A percentile compares a stretch with the other conserved stretches of the same genome.
Conservation (phyloP, 164 flowering plant species). For the Magnolia sinica region DNA sequence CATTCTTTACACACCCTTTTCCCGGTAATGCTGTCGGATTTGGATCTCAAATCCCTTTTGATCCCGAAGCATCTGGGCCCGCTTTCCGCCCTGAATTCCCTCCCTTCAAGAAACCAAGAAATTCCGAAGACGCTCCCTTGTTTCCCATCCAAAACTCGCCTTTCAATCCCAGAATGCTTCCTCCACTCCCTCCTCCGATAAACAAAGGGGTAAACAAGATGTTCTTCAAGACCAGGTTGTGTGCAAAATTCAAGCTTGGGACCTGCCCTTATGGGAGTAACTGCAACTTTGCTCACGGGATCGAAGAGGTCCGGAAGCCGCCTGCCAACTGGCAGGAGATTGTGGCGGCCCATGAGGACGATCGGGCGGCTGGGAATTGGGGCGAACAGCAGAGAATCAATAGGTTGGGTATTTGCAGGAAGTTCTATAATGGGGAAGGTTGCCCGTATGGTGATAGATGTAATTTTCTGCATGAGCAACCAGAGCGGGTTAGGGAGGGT, state of each 20-base stretch:
- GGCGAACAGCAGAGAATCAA: conserved; percentile 67
- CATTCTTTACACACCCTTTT: neutral
- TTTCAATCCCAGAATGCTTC: conserved; percentile 25
- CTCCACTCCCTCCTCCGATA: conserved; percentile 23
- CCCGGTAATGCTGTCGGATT: neutral
- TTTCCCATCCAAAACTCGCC: conserved; percentile 8
- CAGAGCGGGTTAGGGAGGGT: conserved; percentile 60
- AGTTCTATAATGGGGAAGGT: conserved; percentile 72
- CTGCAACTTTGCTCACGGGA: conserved; percentile 89
- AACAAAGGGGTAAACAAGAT: conserved; percentile 48
- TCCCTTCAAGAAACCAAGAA: conserved; percentile 50
- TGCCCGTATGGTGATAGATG: conserved; percentile 90
- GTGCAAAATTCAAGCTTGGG: conserved; percentile 55
- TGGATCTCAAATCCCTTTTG: neutral
- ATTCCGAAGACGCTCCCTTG: conserved; percentile 28
- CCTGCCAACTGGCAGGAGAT: conserved; percentile 89
- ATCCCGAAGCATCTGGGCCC: neutral
- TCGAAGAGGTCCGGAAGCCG: conserved; percentile 66
- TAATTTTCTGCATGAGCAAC: conserved; percentile 74
- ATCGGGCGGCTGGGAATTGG: conserved; percentile 40
- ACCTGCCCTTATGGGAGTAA: conserved; percentile 59
- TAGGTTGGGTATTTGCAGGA: conserved; percentile 73
- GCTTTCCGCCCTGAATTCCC: conserved; percentile 25
- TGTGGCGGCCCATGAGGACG: conserved; percentile 48
- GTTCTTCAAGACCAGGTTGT: conserved; percentile 77